A percentile compares a stretch with the other conserved stretches of the same genome.
phyloP scores from a whole-genome alignment of 2,329 filamentous ascomycete genomes.

The Fusarium staphyleae region DNA sequence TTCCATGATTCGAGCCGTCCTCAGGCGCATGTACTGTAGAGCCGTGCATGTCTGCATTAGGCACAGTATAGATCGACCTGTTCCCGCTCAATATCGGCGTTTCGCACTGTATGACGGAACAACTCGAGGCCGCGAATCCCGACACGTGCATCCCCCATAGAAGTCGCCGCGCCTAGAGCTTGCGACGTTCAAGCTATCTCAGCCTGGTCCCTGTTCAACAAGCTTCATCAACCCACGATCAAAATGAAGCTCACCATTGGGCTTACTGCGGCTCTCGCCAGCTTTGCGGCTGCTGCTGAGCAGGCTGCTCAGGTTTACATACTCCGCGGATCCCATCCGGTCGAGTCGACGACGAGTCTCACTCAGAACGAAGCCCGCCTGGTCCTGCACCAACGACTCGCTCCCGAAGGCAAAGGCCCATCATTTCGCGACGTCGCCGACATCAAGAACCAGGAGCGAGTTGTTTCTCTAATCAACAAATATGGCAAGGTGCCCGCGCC shows the following conservation, averaged over 20 bases:
- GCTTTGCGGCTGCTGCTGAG: constrained; percentile 50
- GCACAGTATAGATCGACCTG: background rate
- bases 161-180: constrained; percentile 37
- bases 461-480: constrained; percentile 63
- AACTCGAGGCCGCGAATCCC: constrained; percentile 40
- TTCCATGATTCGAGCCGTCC: constrained; percentile 9
- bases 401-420: constrained; percentile 55
- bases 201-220: constrained; percentile 37
- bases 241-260: constrained; percentile 55
- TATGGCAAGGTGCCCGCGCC: constrained; percentile 62
- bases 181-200: constrained; percentile 46
- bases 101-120: constrained; percentile 43
- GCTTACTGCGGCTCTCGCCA: constrained; percentile 49
- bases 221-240: constrained; percentile 45
- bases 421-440: constrained; percentile 56
- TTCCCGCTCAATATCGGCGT: too few relatives aligned
- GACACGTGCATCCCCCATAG: constrained; percentile 38
- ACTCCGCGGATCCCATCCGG: constrained; percentile 47
- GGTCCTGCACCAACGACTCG: constrained; percentile 65
- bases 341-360: constrained; percentile 50
- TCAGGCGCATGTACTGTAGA: background rate
- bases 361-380: constrained; percentile 63
- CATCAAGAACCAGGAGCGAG: constrained; percentile 52
- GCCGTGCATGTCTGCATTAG: background rate
- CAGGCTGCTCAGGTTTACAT: constrained; percentile 62